Evolutionary conservation across 1,139 yeast species (phyloP).

Genomic region (Yamadazyma jaroonii): DNA sequence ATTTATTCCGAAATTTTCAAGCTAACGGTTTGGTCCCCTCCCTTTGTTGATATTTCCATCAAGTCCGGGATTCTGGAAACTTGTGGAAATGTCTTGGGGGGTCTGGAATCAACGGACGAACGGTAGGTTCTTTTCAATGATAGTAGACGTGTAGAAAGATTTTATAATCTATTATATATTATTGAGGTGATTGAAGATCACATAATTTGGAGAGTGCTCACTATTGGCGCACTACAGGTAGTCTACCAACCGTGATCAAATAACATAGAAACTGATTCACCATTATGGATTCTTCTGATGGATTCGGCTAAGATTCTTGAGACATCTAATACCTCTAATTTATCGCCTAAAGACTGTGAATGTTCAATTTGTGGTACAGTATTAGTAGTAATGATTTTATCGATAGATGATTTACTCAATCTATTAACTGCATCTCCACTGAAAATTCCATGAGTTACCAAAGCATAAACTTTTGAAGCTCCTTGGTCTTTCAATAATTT

Average conservation of each 20-base stretch:
- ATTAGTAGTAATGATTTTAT: conserved; percentile 87
- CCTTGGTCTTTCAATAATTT: conserved; percentile 89
- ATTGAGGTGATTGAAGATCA: too few relatives aligned
- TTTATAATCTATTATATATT: too few relatives aligned
- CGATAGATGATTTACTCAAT: conserved; percentile 67
- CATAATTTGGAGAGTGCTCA: too few relatives aligned
- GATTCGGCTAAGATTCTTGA: conserved; percentile 90
- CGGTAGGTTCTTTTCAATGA: too few relatives aligned
- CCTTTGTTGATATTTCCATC: too few relatives aligned
- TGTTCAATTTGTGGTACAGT: conserved; percentile 81
- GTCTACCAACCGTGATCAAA: conserved; percentile 91
- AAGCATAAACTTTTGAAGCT: conserved; percentile 79
- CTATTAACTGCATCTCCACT: conserved; percentile 87
- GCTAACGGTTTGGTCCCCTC: too few relatives aligned
- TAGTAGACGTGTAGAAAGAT: too few relatives aligned
- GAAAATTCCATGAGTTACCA: conserved; percentile 90
- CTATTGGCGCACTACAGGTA: too few relatives aligned
- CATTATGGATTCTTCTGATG: conserved; percentile 91
- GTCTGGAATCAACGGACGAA: too few relatives aligned
- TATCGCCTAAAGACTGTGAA: conserved; percentile 52
- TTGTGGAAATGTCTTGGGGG: too few relatives aligned
- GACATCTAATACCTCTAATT: conserved; percentile 82
- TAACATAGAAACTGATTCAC: conserved; percentile 91
- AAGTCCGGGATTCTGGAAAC: too few relatives aligned
- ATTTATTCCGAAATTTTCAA: too few relatives aligned